Evolutionary conservation across 2,329 filamentous ascomycete genomes (phyloP).

Genomic region (Teratosphaeria zuluensis): DNA sequence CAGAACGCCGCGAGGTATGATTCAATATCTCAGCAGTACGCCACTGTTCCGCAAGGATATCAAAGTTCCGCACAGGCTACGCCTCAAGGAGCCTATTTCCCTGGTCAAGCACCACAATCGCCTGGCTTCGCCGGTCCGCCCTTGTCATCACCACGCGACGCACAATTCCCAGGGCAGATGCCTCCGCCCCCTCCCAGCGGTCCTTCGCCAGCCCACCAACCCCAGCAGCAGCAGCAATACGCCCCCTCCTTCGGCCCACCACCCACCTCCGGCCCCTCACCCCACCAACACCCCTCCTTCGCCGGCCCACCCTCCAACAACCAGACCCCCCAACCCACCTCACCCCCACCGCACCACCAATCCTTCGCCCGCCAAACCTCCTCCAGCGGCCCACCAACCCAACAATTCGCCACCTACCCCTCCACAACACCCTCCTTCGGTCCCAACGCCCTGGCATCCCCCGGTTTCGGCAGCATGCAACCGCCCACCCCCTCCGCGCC

Average conservation of each 20-base stretch:
- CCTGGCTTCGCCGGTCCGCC: constrained; percentile 11
- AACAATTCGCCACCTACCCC: constrained; percentile 31
- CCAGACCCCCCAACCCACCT: constrained; percentile 5
- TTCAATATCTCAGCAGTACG: constrained; percentile 16
- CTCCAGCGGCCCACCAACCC: constrained; percentile 10
- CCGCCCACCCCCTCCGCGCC: constrained; percentile 26
- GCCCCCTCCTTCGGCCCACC: constrained; percentile 1
- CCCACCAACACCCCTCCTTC: constrained; percentile 2
- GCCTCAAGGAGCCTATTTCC: constrained; percentile 29
- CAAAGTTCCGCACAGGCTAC: constrained; percentile 18
- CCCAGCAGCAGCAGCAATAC: constrained; percentile 8
- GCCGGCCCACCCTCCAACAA: constrained; percentile 4
- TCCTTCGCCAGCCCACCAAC: constrained; percentile 12
- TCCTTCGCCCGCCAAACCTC: constrained; percentile 25
- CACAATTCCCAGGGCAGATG: constrained; percentile 12
- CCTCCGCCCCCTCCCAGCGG: constrained; percentile 11
- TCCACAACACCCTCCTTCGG: constrained; percentile 10
- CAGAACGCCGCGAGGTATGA: constrained; percentile 30
- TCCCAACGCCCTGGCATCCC: constrained; percentile 9
- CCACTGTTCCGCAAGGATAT: constrained; percentile 11
- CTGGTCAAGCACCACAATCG: constrained; percentile 23
- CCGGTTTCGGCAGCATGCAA: constrained; percentile 10
- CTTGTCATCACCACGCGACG: constrained; percentile 4
- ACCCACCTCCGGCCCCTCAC: not conserved
- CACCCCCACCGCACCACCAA: constrained; percentile 18